Percentiles rank a stretch among this genome's conserved stretches.
Conservation (phyloP, 2,329 filamentous ascomycete species). For the Didymella lethalis region DNA sequence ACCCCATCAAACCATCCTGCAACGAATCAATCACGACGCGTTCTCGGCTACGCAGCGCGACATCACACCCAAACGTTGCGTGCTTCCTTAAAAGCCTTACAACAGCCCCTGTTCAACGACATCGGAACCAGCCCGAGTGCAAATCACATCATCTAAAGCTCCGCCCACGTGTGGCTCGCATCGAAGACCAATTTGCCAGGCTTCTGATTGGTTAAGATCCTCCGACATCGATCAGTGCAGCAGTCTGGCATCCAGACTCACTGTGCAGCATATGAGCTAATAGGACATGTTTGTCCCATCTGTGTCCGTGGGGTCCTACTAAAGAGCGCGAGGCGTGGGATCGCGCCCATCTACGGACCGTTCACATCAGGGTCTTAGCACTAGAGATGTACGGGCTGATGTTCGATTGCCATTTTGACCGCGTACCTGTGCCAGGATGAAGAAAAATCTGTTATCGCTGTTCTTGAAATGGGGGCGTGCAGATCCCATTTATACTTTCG, state of each 20-base stretch:
- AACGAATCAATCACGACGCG: constrained; percentile 33
- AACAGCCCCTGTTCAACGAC: constrained; percentile 6
- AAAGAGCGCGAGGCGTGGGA: neutral
- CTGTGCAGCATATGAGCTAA: neutral
- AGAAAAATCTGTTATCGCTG: constrained; percentile 5
- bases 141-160: constrained; percentile 3
- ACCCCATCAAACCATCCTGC: constrained; percentile 22
- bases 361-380: constrained; percentile 3
- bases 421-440: constrained; percentile 8
- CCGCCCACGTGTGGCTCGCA: constrained; percentile 4
- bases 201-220: neutral
- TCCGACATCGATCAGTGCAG: neutral
- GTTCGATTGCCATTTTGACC: constrained; percentile 1
- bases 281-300: neutral
- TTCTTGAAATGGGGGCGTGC: constrained; percentile 7
- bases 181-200: neutral
- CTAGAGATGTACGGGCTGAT: constrained; percentile 3
- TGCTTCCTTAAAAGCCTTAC: constrained; percentile 27
- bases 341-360: neutral
- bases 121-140: constrained; percentile 3
- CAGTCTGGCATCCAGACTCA: neutral
- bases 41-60: constrained; percentile 11
- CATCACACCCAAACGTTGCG: constrained; percentile 32
- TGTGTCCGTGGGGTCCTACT: constrained; percentile 4
- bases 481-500: constrained; percentile 15